Percentiles rank a stretch among this genome's conserved stretches.
phyloP scores from a whole-genome alignment of 306 rosid species.

The peach (Prunus persica) region DNA sequence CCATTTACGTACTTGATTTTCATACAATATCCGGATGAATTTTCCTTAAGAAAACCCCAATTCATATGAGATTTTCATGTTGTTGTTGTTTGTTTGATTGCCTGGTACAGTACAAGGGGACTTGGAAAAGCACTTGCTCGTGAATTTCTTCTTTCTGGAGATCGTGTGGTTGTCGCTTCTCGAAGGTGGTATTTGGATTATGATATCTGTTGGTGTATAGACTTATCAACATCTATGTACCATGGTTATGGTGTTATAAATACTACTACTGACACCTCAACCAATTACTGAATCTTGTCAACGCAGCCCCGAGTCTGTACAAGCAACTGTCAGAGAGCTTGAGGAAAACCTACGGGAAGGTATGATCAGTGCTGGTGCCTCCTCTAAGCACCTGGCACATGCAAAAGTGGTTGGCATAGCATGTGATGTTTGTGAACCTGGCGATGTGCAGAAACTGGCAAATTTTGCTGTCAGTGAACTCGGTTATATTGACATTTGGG shows the following conservation, averaged over 20 bases:
- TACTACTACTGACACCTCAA: slow-evolving; percentile 28
- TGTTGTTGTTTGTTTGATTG: slow-evolving; percentile 28
- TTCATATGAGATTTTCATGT: slow-evolving; percentile 2
- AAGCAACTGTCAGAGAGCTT: slow-evolving; percentile 69
- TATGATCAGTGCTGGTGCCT: slow-evolving; percentile 47
- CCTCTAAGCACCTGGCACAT: slow-evolving; percentile 47
- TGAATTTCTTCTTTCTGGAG: slow-evolving; percentile 93
- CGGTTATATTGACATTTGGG: slow-evolving; percentile 89
- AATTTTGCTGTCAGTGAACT: slow-evolving; percentile 60
- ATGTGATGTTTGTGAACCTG: slow-evolving; percentile 77
- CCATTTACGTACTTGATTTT: not conserved
- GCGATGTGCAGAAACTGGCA: slow-evolving; percentile 70
- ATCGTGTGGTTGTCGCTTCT: slow-evolving; percentile 78
- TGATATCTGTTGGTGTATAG: slow-evolving; percentile 7
- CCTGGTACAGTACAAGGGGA: slow-evolving; percentile 78
- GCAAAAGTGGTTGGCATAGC: slow-evolving; percentile 86
- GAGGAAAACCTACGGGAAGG: slow-evolving; percentile 82
- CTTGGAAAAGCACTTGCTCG: slow-evolving; percentile 94
- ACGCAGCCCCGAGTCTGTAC: slow-evolving; percentile 78
- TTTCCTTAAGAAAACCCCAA: not conserved
- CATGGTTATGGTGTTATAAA: slow-evolving; percentile 10
- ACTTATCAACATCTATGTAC: not conserved
- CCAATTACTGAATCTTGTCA: slow-evolving; percentile 28
- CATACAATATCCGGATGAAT: not conserved
- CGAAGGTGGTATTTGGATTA: slow-evolving; percentile 65